These are phyloP conservation scores for Phialemonium atrogriseum DNA, from an alignment of 2,329 filamentous ascomycete species.

Conservation along the genomic window DNA sequence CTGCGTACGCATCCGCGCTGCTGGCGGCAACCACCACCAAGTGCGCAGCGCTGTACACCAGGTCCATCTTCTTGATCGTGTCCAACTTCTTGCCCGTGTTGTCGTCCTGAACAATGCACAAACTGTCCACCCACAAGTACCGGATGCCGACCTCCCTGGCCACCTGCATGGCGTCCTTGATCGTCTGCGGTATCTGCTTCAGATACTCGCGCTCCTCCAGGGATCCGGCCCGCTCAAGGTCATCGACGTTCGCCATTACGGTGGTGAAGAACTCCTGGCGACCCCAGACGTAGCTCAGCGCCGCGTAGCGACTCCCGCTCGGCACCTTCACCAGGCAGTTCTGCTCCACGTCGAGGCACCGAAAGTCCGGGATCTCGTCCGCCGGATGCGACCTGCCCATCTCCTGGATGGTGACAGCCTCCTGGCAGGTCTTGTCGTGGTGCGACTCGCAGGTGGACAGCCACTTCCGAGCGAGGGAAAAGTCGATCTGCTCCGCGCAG, in stretches of 20 bases:
- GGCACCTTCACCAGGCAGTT: not conserved
- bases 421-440: too few relatives aligned
- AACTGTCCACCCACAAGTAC: constrained; percentile 14
- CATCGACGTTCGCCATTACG: not conserved
- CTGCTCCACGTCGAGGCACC: not conserved
- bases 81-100: constrained; percentile 1
- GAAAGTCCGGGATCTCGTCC: too few relatives aligned
- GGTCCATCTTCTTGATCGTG: constrained; percentile 1
- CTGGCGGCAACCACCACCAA: too few relatives aligned
- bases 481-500: too few relatives aligned
- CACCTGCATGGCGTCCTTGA: constrained; percentile 9
- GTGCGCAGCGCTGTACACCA: too few relatives aligned
- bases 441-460: too few relatives aligned
- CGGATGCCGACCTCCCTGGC: constrained; percentile 6
- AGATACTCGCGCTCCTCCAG: too few relatives aligned
- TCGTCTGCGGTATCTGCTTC: constrained; percentile 2
- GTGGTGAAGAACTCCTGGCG: not conserved
- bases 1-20: too few relatives aligned
- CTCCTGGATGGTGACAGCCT: too few relatives aligned
- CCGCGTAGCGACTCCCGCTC: constrained; percentile 2
- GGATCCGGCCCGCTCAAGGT: not conserved
- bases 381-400: too few relatives aligned
- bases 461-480: too few relatives aligned
- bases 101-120: constrained; percentile 14
- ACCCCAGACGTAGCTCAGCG: constrained; percentile 14